Evolutionary conservation across 768 basidiomycete genomes (phyloP), one percentile per base, ranked within the genome.

Genomic region (Xerocomellus intermedius): DNA sequence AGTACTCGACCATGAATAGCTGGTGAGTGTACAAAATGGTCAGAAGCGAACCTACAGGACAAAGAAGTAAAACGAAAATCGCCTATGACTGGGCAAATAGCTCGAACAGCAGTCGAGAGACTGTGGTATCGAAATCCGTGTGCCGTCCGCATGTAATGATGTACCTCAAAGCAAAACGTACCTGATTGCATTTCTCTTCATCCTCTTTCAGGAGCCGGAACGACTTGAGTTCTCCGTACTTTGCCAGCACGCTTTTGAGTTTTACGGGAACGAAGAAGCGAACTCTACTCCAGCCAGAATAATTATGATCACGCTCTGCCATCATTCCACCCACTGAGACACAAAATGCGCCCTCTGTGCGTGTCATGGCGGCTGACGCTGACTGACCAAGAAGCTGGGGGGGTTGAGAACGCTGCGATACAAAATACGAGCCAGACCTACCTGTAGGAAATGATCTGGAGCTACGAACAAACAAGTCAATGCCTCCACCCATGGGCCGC

Each of bases 1-100:
- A 86, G 65, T 81, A 93, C 58, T 90, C 87, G 48, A 85, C 80
- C 38, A 70, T 72, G 68, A 83, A 89, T 28, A 77, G 69, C 69
- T 77, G 56, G 6, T 35, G 26, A 48, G 47, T 10, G 55, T 42
- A 52, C 26, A 53, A 60, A 42, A 13, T 19, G 13, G 63, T 71
- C 26, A 69, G 64, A 57, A 17, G 9, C 17, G 36, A 50, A 45
- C 33, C 30, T 43, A 50, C 24, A 26, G 28, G n/a, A 50, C 5
- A 44, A 30, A 48, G 14, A 52, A 48, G 52, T 24, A 35, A 44
- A 42, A 48, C 19, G 28, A 42, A 55, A 35, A 47, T 42, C 33
- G 47, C 19, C n/a, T 52, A 36, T 33, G 50, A 26, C 30, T 14
- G 21, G 55, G 57, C 9, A 48, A 36, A 50, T 50, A 33, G 44